These are phyloP conservation scores for Colletotrichum tofieldiae DNA, from an alignment of 2,329 filamentous ascomycete species.

Conservation along the genomic window DNA sequence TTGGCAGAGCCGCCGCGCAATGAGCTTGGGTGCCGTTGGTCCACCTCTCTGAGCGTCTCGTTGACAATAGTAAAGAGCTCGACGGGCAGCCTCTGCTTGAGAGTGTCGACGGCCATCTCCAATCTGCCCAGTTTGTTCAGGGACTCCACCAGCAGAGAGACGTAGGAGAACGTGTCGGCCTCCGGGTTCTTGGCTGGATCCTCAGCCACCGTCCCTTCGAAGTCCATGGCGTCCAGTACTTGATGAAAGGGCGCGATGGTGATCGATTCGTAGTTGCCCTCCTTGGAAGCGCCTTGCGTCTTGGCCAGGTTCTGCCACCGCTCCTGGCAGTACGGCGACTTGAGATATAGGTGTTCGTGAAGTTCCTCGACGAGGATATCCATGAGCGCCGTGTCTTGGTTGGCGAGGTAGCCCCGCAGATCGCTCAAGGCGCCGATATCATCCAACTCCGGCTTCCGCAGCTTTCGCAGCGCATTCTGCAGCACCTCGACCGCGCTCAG, in stretches of 20 bases:
- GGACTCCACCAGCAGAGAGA: constrained; percentile 88
- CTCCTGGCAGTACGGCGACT: constrained; percentile 97
- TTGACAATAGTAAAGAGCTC: constrained; percentile 95
- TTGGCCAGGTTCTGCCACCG: constrained; percentile 90
- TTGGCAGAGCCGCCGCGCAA: constrained; percentile 71
- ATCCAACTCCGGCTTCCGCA: constrained; percentile 90
- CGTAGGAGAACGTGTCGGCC: constrained; percentile 94
- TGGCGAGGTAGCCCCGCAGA: constrained; percentile 88
- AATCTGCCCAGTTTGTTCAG: constrained; percentile 91
- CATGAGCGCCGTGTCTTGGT: constrained; percentile 92
- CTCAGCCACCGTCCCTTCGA: constrained; percentile 78
- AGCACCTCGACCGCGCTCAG: constrained; percentile 92
- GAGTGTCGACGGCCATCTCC: constrained; percentile 87
- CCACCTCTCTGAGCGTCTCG: constrained; percentile 94
- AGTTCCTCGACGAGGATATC: constrained; percentile 98
- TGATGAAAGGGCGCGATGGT: constrained; percentile 70
- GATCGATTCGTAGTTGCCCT: constrained; percentile 63
- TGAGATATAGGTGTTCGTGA: constrained; percentile 96
- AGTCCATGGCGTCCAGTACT: constrained; percentile 74
- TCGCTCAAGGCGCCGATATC: constrained; percentile 91
- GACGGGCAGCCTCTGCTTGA: constrained; percentile 93
- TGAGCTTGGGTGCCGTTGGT: constrained; percentile 91
- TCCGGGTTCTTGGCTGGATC: constrained; percentile 95
- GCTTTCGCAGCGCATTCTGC: constrained; percentile 86
- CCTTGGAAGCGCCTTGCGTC: constrained; percentile 70